phyloP scores from a whole-genome alignment of 2,329 filamentous ascomycete genomes.

The Clonostachys sp. region DNA sequence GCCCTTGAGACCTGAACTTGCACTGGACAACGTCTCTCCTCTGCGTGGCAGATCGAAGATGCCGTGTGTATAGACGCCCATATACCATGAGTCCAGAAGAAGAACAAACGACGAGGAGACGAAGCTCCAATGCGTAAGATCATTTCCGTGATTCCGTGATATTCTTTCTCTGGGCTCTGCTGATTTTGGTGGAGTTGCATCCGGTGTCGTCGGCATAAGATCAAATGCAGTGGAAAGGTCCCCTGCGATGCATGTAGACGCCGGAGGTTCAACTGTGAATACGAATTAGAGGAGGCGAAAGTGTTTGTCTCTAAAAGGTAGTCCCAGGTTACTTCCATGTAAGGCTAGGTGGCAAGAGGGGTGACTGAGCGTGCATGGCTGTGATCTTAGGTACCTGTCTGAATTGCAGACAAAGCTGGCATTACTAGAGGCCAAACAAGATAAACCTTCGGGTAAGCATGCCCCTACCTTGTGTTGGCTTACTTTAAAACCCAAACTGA shows the following conservation, averaged over 20 bases:
- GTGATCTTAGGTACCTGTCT: constrained; percentile 21
- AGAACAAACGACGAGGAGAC: no score
- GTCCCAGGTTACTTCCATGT: constrained; percentile 3
- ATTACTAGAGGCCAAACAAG: constrained; percentile 2
- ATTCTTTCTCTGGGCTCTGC: no score
- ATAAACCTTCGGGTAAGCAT: background rate
- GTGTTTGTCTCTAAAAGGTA: constrained; percentile 41
- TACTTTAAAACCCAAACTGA: no score
- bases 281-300: constrained; percentile 38
- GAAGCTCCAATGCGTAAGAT: no score
- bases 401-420: constrained; percentile 22
- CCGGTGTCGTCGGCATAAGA: constrained; percentile 23
- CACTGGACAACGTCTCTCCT: no score
- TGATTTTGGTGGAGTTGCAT: constrained; percentile 5
- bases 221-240: constrained; percentile 22
- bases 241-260: constrained; percentile 24
- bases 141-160: no score
- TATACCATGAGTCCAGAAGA: no score
- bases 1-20: no score
- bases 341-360: constrained; percentile 6
- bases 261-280: constrained; percentile 21
- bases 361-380: constrained; percentile 2
- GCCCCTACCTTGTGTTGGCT: constrained; percentile 8
- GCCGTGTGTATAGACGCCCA: no score
- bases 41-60: no score